Evolutionary conservation across 805 yeast genomes (phyloP), one percentile per base, ranked within the genome.

Genomic region (Saturnispora quitensis): DNA sequence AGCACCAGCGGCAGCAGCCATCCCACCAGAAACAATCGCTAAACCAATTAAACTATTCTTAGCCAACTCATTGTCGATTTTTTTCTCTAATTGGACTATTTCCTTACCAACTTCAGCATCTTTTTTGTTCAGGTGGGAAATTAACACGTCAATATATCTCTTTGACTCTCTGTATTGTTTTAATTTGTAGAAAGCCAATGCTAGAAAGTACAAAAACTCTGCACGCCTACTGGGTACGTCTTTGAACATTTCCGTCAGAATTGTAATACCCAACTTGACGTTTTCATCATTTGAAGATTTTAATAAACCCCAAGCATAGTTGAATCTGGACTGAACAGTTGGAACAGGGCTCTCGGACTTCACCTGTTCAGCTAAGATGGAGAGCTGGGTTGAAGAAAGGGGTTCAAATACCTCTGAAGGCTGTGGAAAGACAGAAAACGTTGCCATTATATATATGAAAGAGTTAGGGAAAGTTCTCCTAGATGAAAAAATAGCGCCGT

Each of bases 271-370:
- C 48, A 84, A 74, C 59, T 84, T 75, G 62, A 87, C 95, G 55
- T 86, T 84, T 40, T 73, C 75, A 22, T 73, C 72, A 47, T 75
- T 73, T 48, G 67, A 63, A 2, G 95, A 82, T 65, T 89, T 90
- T 56, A 95, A 79, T 48, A 93, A 72, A 3, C 95, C 99, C 99
- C 99, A 93, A 0, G 97, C 95, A 60, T 86, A 87, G 68, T 95
- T 93, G 75, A 93, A 93, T 53, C 82, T 78, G 2, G 97, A 84
- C 66, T 89, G 97, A 0, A 86, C 76, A 0, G 90, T 75, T 0
- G 88, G 89, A 40, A 76, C 72, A 5, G 93, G 95, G 33, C 86
- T 82, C 64, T 93, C 98, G 1, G 84, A 73, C 27, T 81, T 78
- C 40, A 87, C 89, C 61, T 89, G 96, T 58, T 81, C 77, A 56